Base-by-base conservation (phyloP, 139 green algal species). In the Axilococcus clingmanii region DNA sequence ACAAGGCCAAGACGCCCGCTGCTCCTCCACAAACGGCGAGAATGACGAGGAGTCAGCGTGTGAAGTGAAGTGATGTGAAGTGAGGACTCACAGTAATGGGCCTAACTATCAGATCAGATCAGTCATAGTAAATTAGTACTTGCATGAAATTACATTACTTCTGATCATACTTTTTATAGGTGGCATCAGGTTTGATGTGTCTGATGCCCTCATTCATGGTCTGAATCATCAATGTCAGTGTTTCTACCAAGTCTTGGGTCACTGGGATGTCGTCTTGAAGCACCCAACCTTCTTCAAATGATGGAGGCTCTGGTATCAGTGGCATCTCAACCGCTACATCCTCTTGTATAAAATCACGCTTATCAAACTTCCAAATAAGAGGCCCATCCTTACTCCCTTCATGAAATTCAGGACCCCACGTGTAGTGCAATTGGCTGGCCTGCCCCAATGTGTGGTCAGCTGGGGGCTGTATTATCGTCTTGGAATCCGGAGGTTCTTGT, bases 391-490 rank as follows among this genome's bases (percentile, higher is more conserved):
- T 14, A n/a, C n/a, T n/a, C n/a, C n/a, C n/a, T 2, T 75, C 61
- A 22, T 63, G 55, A 61, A 78, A 74, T 8, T 52, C 37, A 23
- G 38, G 24, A 5, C 49, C 84, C 84, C 85, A 94, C 0, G 85
- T 94, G 78, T 94, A 92, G 62, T 94, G 84, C 41, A 68, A 67
- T 61, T 85, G 63, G 14, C 59, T 62, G 0, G 83, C 81, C 9
- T 75, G 49, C 31, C 76, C 81, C 20, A 83, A 32, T 12, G 35
- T 47, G 14, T 55, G 34, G 67, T 96, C 87, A 11, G 80, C 74
- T 3, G 85, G 85, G 23, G 83, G 85, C 65, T 94, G 85, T n/a
- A 73, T 69, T 36, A 91, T 87, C 33, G 88, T 67, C 19, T 37
- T 50, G 56, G 62, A 80, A 2, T 69, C 20, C 3, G 80, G 80